Evolutionary conservation across 352 stramenopile species (phyloP).

Genomic region (Globisporangium radiosum): DNA sequence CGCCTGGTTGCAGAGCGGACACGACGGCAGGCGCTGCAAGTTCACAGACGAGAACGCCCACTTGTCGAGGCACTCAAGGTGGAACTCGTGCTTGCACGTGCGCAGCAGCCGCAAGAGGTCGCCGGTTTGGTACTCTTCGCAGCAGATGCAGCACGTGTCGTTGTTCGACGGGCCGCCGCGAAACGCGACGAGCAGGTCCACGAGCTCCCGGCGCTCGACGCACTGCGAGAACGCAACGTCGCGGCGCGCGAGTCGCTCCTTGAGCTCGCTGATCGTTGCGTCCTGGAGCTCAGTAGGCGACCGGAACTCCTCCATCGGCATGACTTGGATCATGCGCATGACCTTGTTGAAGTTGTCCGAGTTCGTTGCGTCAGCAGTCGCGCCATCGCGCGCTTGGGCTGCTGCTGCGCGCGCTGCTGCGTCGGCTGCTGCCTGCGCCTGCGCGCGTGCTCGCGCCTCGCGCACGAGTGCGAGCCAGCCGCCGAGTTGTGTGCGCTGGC

Average conservation of each 20-base stretch:
- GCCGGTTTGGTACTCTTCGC: conserved; percentile 74
- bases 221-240: conserved; percentile 51
- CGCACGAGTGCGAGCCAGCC: conserved; percentile 48
- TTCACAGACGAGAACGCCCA: conserved; percentile 80
- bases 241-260: conserved; percentile 62
- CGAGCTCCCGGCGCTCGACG: conserved; percentile 67
- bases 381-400: conserved; percentile 24
- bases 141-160: conserved; percentile 86
- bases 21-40: conserved; percentile 58
- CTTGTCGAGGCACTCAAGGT: conserved; percentile 85
- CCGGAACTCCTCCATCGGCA: conserved; percentile 79
- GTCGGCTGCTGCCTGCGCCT: conserved; percentile 23
- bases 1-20: conserved; percentile 77
- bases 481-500: conserved; percentile 10
- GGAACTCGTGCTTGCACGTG: conserved; percentile 86
- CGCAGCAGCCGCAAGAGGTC: conserved; percentile 72
- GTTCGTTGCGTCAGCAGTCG: conserved; percentile 12
- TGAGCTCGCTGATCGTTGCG: conserved; percentile 56
- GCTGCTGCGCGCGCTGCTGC: conserved; percentile 30
- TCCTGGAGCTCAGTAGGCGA: conserved; percentile 47
- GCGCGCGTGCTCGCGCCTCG: conserved; percentile 36
- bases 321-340: conserved; percentile 70
- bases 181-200: conserved; percentile 64
- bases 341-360: conserved; percentile 67
- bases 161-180: conserved; percentile 76